Conservation (phyloP, 352 stramenopile species). For the Phytophthora parvispora region DNA sequence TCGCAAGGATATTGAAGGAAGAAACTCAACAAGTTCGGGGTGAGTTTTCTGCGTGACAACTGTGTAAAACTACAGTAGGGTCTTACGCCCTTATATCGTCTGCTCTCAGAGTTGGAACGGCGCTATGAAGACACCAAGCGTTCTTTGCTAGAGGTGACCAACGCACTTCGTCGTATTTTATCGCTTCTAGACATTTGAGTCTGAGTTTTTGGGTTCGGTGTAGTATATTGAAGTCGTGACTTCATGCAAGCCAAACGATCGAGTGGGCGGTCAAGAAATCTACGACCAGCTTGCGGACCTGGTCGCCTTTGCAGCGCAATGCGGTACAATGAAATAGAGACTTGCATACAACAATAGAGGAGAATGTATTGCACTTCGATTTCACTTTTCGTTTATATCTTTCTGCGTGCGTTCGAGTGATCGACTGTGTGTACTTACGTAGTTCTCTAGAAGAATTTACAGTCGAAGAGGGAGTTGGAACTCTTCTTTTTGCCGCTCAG, state of each 20-base stretch:
- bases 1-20: slow-evolving; percentile 41
- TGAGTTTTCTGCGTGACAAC: not conserved
- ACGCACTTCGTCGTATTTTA: not conserved
- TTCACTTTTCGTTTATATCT: not conserved
- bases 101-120: slow-evolving; percentile 47
- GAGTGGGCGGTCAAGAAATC: slow-evolving; percentile 45
- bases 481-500: slow-evolving; percentile 26
- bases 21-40: slow-evolving; percentile 55
- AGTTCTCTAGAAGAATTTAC: slow-evolving; percentile 48
- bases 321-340: slow-evolving; percentile 4
- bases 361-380: no score
- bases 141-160: slow-evolving; percentile 66
- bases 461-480: slow-evolving; percentile 55
- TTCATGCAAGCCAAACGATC: slow-evolving; percentile 63
- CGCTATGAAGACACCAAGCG: slow-evolving; percentile 70
- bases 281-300: slow-evolving; percentile 73
- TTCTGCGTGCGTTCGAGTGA: not conserved
- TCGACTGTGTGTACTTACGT: not conserved
- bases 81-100: not conserved
- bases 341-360: no score
- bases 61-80: no score
- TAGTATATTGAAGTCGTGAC: slow-evolving; percentile 61
- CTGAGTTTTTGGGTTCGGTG: not conserved
- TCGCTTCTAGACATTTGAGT: no score
- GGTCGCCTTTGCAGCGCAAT: slow-evolving; percentile 49